Conservation (phyloP, 352 stramenopile species). For the Ophiocytium majus region DNA sequence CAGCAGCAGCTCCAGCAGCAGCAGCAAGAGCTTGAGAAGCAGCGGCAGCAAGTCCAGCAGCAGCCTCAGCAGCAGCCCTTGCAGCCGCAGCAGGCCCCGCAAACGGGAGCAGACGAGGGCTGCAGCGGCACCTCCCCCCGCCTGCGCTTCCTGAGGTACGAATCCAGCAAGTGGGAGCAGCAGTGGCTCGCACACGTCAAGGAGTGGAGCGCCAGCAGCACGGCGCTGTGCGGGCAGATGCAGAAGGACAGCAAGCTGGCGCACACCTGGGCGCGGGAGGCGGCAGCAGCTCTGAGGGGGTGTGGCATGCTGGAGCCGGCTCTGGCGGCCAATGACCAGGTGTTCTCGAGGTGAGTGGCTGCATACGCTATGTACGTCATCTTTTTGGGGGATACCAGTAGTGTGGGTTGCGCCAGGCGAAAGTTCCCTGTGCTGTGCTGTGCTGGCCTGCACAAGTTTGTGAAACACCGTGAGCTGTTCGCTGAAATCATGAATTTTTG, state of each 20-base stretch:
- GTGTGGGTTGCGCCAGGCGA: not conserved
- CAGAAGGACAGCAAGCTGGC: not conserved
- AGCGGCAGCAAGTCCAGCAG: no score
- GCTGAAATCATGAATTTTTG: no score
- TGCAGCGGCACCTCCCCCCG: not conserved
- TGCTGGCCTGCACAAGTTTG: not conserved
- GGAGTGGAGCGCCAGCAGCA: not conserved
- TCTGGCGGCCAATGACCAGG: not conserved
- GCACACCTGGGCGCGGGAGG: not conserved
- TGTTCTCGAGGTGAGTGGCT: not conserved
- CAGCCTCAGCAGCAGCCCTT: not conserved
- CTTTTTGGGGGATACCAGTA: no score
- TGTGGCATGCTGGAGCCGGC: not conserved
- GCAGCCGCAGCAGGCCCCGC: not conserved
- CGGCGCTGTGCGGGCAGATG: not conserved
- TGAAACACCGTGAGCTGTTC: no score
- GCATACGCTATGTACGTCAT: no score
- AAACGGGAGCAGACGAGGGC: not conserved
- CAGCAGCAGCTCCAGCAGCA: not conserved
- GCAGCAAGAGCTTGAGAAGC: not conserved
- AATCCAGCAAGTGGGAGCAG: slow-evolving; percentile 4
- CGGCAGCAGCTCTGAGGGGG: not conserved
- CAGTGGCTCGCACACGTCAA: not conserved
- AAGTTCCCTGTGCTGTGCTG: not conserved
- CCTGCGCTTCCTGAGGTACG: not conserved